Evolutionary conservation across 78 protist genomes (phyloP).

Genomic region (Goniomonas avonlea): DNA sequence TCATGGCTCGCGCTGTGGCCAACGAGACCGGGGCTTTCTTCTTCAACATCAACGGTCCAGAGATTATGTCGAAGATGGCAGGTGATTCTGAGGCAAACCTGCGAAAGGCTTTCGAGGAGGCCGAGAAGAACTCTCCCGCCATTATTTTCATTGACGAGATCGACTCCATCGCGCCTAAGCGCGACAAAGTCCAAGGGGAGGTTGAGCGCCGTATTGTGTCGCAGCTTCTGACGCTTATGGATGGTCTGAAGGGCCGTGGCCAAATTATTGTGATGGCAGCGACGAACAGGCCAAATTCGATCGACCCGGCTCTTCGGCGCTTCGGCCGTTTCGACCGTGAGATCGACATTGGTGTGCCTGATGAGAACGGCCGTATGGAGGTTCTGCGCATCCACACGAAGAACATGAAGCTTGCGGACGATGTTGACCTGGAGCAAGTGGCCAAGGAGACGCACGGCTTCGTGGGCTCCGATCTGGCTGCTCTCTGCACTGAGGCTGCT

Average conservation of each 20-base stretch:
- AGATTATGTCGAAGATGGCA: conserved; percentile 98
- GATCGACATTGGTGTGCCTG: conserved; percentile 99
- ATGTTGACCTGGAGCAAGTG: conserved; percentile 94
- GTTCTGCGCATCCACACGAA: conserved; percentile 98
- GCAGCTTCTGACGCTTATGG: conserved; percentile 99
- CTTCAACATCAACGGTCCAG: conserved; percentile 99
- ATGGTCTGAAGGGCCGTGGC: conserved; percentile 95
- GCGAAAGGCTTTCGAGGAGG: conserved; percentile 99
- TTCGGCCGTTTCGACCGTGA: conserved; percentile 99
- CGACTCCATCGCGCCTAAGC: conserved; percentile 99
- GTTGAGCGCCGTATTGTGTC: conserved; percentile 99
- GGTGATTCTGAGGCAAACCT: conserved; percentile 98
- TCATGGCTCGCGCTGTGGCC: conserved; percentile 99
- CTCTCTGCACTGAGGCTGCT: conserved; percentile 98
- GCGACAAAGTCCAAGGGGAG: conserved; percentile 98
- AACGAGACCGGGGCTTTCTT: conserved; percentile 99
- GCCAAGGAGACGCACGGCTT: conserved; percentile 97
- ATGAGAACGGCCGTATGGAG: conserved; percentile 93
- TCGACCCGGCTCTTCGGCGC: conserved; percentile 99
- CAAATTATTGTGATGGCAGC: conserved; percentile 99
- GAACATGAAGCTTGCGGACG: conserved; percentile 97
- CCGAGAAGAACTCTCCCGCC: conserved; percentile 98
- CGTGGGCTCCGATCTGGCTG: conserved; percentile 99
- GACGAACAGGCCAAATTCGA: conserved; percentile 98
- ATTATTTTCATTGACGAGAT: conserved; percentile 99